These are phyloP conservation scores for Arabis alpina DNA, from an alignment of 345 rosid genomes.

Conservation along the genomic window DNA sequence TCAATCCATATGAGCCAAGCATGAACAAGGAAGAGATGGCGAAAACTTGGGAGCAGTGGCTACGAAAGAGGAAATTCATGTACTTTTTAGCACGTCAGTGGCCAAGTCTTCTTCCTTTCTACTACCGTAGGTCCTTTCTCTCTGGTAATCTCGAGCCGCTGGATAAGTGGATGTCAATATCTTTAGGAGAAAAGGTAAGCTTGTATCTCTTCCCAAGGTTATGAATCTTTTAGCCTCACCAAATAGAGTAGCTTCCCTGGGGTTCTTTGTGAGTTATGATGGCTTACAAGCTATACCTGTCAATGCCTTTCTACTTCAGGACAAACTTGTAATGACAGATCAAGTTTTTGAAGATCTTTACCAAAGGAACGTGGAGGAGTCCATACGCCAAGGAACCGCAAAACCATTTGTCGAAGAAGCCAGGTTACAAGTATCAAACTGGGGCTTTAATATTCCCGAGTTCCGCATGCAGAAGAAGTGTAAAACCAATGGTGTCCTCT, in stretches of 20 bases:
- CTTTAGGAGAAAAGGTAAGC: constrained; percentile 73
- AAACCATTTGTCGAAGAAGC: constrained; percentile 86
- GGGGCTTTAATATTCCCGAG: constrained; percentile 85
- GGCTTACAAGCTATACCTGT: constrained; percentile 18
- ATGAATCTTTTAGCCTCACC: not conserved
- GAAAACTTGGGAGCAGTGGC: constrained; percentile 76
- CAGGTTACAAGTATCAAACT: constrained; percentile 67
- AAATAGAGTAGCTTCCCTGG: constrained; percentile 10
- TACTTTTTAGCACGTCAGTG: constrained; percentile 71
- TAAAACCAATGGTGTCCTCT: constrained; percentile 61
- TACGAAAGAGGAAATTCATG: constrained; percentile 58
- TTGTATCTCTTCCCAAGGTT: constrained; percentile 3
- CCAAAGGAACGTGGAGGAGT: constrained; percentile 93
- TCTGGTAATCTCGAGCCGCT: constrained; percentile 76
- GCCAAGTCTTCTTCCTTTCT: constrained; percentile 64
- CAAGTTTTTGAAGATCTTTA: constrained; percentile 70
- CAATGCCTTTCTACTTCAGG: constrained; percentile 60
- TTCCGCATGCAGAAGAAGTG: constrained; percentile 75
- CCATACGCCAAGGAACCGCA: constrained; percentile 76
- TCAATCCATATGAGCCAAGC: constrained; percentile 83
- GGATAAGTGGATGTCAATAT: constrained; percentile 73
- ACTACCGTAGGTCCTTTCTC: constrained; percentile 70
- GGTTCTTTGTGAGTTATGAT: not conserved
- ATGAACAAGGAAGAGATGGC: constrained; percentile 77
- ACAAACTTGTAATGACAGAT: constrained; percentile 58